phyloP scores from a whole-genome alignment of 306 rosid genomes.

The Astragalus glycyphyllos region DNA sequence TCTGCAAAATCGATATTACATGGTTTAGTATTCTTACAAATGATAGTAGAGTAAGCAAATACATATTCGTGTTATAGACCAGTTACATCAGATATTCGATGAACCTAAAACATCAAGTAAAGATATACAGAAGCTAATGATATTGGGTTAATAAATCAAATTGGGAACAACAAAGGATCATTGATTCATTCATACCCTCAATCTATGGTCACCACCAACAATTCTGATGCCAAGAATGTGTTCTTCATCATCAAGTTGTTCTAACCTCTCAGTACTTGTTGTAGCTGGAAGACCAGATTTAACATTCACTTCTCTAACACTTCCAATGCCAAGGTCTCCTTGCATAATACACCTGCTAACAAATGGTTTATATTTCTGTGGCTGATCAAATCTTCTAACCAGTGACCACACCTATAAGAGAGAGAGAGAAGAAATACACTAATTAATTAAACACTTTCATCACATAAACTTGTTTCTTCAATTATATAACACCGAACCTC shows the following conservation, averaged over 20 bases:
- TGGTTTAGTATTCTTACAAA: constrained; percentile 17
- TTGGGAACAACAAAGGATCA: constrained; percentile 1
- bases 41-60: constrained; percentile 8
- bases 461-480: constrained; percentile 29
- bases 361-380: constrained; percentile 90
- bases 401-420: constrained; percentile 87
- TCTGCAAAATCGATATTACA: constrained; percentile 64
- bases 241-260: constrained; percentile 83
- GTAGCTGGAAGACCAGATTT: constrained; percentile 98
- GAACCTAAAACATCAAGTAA: too few species aligned
- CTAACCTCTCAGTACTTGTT: constrained; percentile 90
- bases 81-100: too few species aligned
- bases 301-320: constrained; percentile 91
- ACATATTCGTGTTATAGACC: background rate
- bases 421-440: constrained; percentile 3
- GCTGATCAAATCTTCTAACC: constrained; percentile 96
- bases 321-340: constrained; percentile 90
- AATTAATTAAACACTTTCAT: constrained; percentile 31
- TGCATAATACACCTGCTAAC: constrained; percentile 79
- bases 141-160: background rate
- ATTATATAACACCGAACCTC: constrained; percentile 16
- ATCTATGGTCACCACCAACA: constrained; percentile 93
- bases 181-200: constrained; percentile 57
- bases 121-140: too few species aligned
- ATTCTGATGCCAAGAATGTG: constrained; percentile 83